These are phyloP conservation scores for Dryas alaskensis DNA, from an alignment of 306 rosid genomes.

Conservation along the genomic window DNA sequence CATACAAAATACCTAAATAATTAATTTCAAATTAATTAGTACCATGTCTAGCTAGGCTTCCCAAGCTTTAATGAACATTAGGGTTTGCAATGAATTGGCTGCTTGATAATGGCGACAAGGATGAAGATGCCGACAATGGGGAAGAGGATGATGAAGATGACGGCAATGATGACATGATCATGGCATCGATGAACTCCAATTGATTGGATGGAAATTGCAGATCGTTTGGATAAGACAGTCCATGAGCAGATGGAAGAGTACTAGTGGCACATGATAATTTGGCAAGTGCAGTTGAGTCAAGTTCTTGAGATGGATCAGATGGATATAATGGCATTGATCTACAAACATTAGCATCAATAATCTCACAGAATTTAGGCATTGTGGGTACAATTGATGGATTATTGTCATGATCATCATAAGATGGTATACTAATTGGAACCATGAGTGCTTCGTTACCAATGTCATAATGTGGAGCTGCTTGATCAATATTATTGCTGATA, in stretches of 20 bases:
- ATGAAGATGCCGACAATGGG: constrained; percentile 6
- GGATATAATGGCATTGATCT: constrained; percentile 35
- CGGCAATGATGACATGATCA: constrained; percentile 43
- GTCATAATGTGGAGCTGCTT: constrained; percentile 11
- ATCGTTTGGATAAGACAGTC: constrained; percentile 30
- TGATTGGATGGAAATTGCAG: constrained; percentile 35
- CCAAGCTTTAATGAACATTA: constrained; percentile 14
- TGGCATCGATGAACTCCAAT: constrained; percentile 47
- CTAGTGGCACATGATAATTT: constrained; percentile 18
- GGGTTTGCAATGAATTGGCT: constrained; percentile 28
- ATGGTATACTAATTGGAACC: constrained; percentile 16
- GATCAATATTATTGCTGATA: constrained; percentile 10
- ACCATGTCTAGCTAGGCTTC: constrained; percentile 3
- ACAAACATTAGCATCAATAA: constrained; percentile 33
- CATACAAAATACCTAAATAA: constrained; percentile 1
- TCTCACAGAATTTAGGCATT: constrained; percentile 46
- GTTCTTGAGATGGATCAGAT: constrained; percentile 37
- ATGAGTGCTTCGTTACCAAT: constrained; percentile 31
- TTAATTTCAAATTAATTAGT: not conserved
- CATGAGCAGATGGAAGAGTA: constrained; percentile 11
- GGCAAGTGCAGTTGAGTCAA: constrained; percentile 35
- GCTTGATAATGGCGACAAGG: constrained; percentile 31
- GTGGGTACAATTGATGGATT: constrained; percentile 22
- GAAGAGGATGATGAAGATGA: constrained; percentile 23
- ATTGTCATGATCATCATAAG: constrained; percentile 23